Evolutionary conservation across 2,329 filamentous ascomycete species (phyloP).

Genomic region (Talaromyces sp.): DNA sequence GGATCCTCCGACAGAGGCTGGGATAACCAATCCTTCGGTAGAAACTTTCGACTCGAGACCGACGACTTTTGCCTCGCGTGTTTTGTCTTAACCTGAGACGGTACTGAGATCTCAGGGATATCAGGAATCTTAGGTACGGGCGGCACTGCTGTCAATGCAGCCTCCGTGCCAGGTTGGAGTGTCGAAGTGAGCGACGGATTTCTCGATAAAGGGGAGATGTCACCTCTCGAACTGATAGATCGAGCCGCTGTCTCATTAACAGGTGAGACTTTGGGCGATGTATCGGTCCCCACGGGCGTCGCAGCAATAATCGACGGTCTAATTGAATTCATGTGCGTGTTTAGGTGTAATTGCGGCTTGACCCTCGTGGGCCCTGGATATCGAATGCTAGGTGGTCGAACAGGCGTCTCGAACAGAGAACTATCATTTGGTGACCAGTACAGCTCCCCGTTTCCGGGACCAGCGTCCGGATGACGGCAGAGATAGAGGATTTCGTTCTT

Average conservation of each 20-base stretch:
- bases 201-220: slow-evolving; percentile 26
- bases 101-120: slow-evolving; percentile 19
- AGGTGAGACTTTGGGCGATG: slow-evolving; percentile 13
- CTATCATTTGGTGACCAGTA: slow-evolving; percentile 24
- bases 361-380: slow-evolving; percentile 31
- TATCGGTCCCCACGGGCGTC: slow-evolving; percentile 17
- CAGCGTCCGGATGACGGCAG: slow-evolving; percentile 35
- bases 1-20: slow-evolving; percentile 36
- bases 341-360: slow-evolving; percentile 32
- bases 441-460: slow-evolving; percentile 25
- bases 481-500: slow-evolving; percentile 39
- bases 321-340: slow-evolving; percentile 28
- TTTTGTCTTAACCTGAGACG: slow-evolving; percentile 17
- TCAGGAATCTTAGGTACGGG: slow-evolving; percentile 24
- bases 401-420: slow-evolving; percentile 26
- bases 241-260: slow-evolving; percentile 2
- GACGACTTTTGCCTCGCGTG: slow-evolving; percentile 36
- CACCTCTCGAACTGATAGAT: slow-evolving; percentile 22
- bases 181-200: slow-evolving; percentile 31
- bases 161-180: slow-evolving; percentile 20
- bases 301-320: slow-evolving; percentile 27
- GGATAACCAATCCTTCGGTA: slow-evolving; percentile 32
- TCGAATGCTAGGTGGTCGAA: slow-evolving; percentile 30
- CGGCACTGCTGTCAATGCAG: slow-evolving; percentile 1
- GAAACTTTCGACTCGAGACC: slow-evolving; percentile 31